Evolutionary conservation across 1,139 yeast genomes (phyloP).

Genomic region (Yamadazyma friedrichii): DNA sequence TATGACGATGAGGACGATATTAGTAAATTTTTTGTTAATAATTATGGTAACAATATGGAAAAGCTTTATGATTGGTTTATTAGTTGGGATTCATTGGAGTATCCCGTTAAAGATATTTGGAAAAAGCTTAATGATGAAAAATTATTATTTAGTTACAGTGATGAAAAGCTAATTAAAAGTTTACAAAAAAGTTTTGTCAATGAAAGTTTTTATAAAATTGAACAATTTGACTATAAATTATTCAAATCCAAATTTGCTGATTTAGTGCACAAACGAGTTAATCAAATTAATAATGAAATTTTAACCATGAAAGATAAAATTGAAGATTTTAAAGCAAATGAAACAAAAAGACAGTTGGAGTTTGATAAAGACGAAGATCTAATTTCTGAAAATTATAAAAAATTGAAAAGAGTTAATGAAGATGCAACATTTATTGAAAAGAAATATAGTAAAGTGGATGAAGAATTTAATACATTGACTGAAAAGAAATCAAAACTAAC

Average conservation of each 20-base stretch:
- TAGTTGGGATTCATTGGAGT: constrained; percentile 19
- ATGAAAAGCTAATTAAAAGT: constrained; percentile 26
- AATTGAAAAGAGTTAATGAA: constrained; percentile 48
- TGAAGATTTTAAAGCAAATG: constrained; percentile 34
- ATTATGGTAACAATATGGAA: constrained; percentile 30
- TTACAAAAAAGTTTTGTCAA: constrained; percentile 15
- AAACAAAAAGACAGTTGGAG: constrained; percentile 48
- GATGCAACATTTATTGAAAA: constrained; percentile 47
- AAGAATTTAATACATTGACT: constrained; percentile 24
- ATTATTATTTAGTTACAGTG: constrained; percentile 19
- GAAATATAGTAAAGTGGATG: constrained; percentile 43
- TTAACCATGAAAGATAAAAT: constrained; percentile 23
- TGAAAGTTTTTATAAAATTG: constrained; percentile 12
- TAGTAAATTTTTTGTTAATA: constrained; percentile 22
- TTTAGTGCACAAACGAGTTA: constrained; percentile 35
- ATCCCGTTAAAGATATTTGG: constrained; percentile 16
- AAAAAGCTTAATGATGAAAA: constrained; percentile 22
- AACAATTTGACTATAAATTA: constrained; percentile 33
- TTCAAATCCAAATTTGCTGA: constrained; percentile 39
- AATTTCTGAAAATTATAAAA: constrained; percentile 49
- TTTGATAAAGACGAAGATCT: constrained; percentile 50
- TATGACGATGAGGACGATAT: constrained; percentile 4
- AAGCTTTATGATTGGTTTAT: constrained; percentile 26
- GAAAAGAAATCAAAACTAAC: constrained; percentile 18
- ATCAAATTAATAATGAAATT: constrained; percentile 28